phyloP scores from a whole-genome alignment of 176 grass and related monocot species.

The Juncus inflexus region DNA sequence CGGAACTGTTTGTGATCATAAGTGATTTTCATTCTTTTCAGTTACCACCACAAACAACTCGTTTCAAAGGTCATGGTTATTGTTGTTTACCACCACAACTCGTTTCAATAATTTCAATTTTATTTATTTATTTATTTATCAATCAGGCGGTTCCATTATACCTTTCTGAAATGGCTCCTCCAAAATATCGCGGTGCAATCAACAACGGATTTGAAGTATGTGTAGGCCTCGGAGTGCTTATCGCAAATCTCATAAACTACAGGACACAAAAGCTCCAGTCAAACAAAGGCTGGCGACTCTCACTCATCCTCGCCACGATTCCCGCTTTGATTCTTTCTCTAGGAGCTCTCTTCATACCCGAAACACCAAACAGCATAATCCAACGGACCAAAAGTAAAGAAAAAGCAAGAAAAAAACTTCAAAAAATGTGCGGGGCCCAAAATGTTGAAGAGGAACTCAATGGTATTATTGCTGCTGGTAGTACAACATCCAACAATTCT shows the following conservation, averaged over 20 bases:
- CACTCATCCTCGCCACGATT: slow-evolving; percentile 43
- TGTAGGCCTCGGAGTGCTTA: slow-evolving; percentile 39
- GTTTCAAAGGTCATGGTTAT: background rate
- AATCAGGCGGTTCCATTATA: slow-evolving; percentile 56
- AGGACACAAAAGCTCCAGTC: slow-evolving; percentile 48
- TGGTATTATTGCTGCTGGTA: slow-evolving; percentile 36
- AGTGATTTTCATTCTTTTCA: background rate
- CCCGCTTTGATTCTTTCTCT: slow-evolving; percentile 43
- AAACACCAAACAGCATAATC: slow-evolving; percentile 54
- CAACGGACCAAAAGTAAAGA: slow-evolving; percentile 31
- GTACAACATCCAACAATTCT: background rate
- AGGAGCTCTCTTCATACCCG: slow-evolving; percentile 50
- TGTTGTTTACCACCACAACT: too few species aligned
- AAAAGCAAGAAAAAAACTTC: slow-evolving; percentile 25
- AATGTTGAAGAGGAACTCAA: slow-evolving; percentile 40
- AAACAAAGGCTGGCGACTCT: slow-evolving; percentile 60
- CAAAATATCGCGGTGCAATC: slow-evolving; percentile 52
- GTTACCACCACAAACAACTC: background rate
- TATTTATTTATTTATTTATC: too few species aligned
- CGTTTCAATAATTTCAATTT: too few species aligned
- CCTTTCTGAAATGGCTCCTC: slow-evolving; percentile 74
- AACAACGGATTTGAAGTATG: slow-evolving; percentile 62
- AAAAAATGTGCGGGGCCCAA: slow-evolving; percentile 40
- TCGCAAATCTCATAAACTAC: slow-evolving; percentile 58
- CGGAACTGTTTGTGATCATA: too few species aligned